Evolutionary conservation across 139 green algal genomes (phyloP).

Genomic region (Eudorina sp.): DNA sequence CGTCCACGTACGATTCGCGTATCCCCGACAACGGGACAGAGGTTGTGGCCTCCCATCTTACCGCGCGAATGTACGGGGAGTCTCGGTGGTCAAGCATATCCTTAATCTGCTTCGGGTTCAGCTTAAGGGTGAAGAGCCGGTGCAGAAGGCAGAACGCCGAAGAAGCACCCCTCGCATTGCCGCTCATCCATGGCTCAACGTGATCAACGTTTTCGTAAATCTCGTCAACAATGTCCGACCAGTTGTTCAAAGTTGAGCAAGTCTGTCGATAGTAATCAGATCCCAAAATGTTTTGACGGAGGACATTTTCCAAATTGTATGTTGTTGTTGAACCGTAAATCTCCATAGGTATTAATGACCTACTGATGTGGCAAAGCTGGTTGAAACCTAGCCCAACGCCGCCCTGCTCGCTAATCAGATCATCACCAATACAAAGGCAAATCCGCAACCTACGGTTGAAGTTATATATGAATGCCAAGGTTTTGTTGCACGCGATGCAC

Average conservation of each 20-base stretch:
- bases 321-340: slow-evolving; percentile 72
- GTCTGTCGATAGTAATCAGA: slow-evolving; percentile 84
- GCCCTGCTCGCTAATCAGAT: too few relatives aligned
- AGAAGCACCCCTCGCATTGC: slow-evolving; percentile 94
- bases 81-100: slow-evolving; percentile 90
- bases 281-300: slow-evolving; percentile 85
- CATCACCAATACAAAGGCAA: too few relatives aligned
- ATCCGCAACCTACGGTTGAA: too few relatives aligned
- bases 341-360: too few relatives aligned
- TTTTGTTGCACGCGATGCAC: too few relatives aligned
- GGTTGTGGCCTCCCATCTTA: too few relatives aligned
- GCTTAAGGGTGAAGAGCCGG: slow-evolving; percentile 85
- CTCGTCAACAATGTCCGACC: slow-evolving; percentile 90
- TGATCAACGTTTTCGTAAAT: slow-evolving; percentile 86
- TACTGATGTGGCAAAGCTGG: too few relatives aligned
- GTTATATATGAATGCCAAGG: too few relatives aligned
- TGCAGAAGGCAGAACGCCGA: slow-evolving; percentile 95
- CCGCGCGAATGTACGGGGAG: slow-evolving; percentile 95
- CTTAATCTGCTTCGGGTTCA: slow-evolving; percentile 75
- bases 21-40: too few relatives aligned
- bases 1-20: too few relatives aligned
- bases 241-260: slow-evolving; percentile 71
- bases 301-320: slow-evolving; percentile 89
- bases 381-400: too few relatives aligned
- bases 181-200: slow-evolving; percentile 97